Conservation (phyloP, 2,329 filamentous ascomycete genomes). For the Fusarium hainanense region DNA sequence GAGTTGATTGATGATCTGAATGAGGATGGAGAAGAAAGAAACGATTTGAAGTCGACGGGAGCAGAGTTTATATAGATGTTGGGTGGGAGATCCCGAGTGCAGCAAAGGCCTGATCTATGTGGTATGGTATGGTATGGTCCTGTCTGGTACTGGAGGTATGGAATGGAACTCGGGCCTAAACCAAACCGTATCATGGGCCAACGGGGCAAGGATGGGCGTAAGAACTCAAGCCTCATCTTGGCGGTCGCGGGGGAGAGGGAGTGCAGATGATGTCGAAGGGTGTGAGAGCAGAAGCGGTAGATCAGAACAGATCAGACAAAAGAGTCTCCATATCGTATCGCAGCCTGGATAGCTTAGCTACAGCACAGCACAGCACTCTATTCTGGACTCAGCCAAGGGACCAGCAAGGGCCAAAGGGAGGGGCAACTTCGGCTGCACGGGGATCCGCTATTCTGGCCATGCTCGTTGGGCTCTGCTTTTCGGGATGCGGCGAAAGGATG, state of each 20-base stretch:
- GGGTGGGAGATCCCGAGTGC: slow-evolving; percentile 33
- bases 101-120: slow-evolving; percentile 30
- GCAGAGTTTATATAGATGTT: slow-evolving; percentile 47
- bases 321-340: not conserved
- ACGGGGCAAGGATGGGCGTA: slow-evolving; percentile 40
- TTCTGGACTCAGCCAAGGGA: slow-evolving; percentile 16
- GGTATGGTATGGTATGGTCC: slow-evolving; percentile 14
- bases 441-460: slow-evolving; percentile 42
- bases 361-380: not conserved
- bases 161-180: slow-evolving; percentile 40
- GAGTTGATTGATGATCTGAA: slow-evolving; percentile 44
- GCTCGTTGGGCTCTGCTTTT: slow-evolving; percentile 27
- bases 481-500: slow-evolving; percentile 36
- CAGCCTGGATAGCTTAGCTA: not conserved
- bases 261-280: slow-evolving; percentile 27
- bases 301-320: slow-evolving; percentile 32
- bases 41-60: slow-evolving; percentile 36
- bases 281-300: slow-evolving; percentile 26
- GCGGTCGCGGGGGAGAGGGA: slow-evolving; percentile 44
- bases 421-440: slow-evolving; percentile 46
- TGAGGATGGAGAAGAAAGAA: slow-evolving; percentile 45
- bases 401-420: slow-evolving; percentile 30
- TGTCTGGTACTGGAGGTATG: slow-evolving; percentile 24
- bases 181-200: slow-evolving; percentile 46
- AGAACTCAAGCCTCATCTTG: slow-evolving; percentile 42